Conservation (phyloP, 1,284 basidiomycete genomes). For the Malassezia equina region DNA sequence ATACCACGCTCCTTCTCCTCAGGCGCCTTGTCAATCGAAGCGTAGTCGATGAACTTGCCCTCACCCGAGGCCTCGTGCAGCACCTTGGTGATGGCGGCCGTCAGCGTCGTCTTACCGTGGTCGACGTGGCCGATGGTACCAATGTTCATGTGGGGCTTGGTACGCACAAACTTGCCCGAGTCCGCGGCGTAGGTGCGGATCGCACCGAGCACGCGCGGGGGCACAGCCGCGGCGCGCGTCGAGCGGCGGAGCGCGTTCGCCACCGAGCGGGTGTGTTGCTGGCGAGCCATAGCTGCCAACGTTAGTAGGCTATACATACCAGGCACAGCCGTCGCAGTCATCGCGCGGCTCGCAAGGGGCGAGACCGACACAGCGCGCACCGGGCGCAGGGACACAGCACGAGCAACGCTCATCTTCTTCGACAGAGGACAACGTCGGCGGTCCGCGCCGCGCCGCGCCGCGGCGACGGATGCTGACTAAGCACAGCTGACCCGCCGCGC, state of each 20-base stretch:
- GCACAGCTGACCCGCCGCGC: background rate
- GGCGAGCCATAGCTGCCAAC: background rate
- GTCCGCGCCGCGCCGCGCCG: background rate
- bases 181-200: conserved; percentile 55
- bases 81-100: conserved; percentile 95
- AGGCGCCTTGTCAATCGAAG: conserved; percentile 98
- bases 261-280: conserved; percentile 6
- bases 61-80: conserved; percentile 64
- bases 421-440: background rate
- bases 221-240: background rate
- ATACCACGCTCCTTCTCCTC: conserved; percentile 99
- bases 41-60: conserved; percentile 94
- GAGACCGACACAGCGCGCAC: conserved; percentile 9
- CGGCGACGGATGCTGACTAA: conserved; percentile 12
- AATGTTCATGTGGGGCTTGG: conserved; percentile 81
- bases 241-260: background rate
- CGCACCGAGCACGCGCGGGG: background rate
- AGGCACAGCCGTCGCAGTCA: background rate
- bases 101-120: conserved; percentile 72
- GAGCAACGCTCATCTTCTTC: conserved; percentile 16
- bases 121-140: conserved; percentile 51
- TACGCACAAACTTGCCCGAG: conserved; percentile 63
- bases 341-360: background rate
- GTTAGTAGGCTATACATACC: background rate
- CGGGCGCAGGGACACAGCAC: conserved; percentile 8